Percentiles rank a stretch among this genome's conserved stretches.
Conservation (phyloP, 1,284 basidiomycete genomes). For the Singerocomus inundabilis region DNA sequence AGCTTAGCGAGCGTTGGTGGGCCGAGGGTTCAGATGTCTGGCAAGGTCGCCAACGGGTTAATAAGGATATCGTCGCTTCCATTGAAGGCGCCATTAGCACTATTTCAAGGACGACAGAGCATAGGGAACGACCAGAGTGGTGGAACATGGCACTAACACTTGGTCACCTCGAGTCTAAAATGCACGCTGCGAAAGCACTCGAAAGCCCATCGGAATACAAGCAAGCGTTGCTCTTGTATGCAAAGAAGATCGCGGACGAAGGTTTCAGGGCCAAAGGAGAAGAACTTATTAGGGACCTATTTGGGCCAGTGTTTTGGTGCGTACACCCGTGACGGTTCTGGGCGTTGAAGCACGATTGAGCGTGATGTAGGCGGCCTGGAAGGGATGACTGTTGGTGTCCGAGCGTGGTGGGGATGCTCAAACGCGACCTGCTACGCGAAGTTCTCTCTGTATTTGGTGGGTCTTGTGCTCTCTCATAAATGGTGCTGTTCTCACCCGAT, state of each 20-base stretch:
- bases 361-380: conserved; percentile 58
- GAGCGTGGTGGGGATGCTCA: conserved; percentile 63
- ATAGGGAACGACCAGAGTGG: conserved; percentile 61
- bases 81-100: conserved; percentile 54
- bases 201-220: conserved; percentile 85
- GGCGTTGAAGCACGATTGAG: conserved; percentile 29
- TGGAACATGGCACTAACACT: conserved; percentile 79
- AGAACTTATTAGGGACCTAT: conserved; percentile 83
- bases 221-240: conserved; percentile 71
- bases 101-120: conserved; percentile 38
- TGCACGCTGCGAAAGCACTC: conserved; percentile 69
- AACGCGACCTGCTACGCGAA: conserved; percentile 79
- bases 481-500: conserved; percentile 2
- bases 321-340: conserved; percentile 27
- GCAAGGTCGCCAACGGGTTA: conserved; percentile 62
- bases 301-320: conserved; percentile 84
- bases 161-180: conserved; percentile 78
- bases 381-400: conserved; percentile 67
- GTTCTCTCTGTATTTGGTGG: conserved; percentile 75
- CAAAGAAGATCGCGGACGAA: conserved; percentile 82
- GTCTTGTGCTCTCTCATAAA: conserved; percentile 19
- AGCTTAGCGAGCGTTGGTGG: conserved; percentile 80
- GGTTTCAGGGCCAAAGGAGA: conserved; percentile 83
- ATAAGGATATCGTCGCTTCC: conserved; percentile 48
- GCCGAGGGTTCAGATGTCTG: conserved; percentile 76